Evolutionary conservation across 2,329 filamentous ascomycete genomes (phyloP).

Genomic region (Falciphora oryzae): DNA sequence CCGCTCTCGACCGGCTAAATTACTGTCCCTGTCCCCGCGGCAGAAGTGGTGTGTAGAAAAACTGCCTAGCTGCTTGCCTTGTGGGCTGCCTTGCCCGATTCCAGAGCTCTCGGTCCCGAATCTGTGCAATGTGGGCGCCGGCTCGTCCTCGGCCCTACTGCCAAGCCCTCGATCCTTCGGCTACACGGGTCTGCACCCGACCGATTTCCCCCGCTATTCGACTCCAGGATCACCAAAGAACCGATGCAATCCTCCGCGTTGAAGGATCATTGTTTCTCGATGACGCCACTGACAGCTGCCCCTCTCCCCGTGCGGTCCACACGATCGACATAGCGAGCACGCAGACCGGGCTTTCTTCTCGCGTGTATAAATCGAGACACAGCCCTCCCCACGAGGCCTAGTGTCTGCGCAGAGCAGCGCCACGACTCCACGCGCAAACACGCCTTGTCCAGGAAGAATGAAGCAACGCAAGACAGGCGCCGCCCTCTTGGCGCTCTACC

Average conservation of each 20-base stretch:
- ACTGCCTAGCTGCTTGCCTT: too few relatives aligned
- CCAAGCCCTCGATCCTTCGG: neutral
- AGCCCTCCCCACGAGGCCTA: too few relatives aligned
- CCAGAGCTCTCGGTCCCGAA: neutral
- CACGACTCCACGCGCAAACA: neutral
- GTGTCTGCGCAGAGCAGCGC: too few relatives aligned
- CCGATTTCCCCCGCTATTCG: too few relatives aligned
- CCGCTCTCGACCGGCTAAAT: too few relatives aligned
- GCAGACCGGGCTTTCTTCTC: neutral
- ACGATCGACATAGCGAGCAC: neutral
- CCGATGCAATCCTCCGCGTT: neutral
- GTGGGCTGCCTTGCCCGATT: too few relatives aligned
- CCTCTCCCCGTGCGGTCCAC: too few relatives aligned
- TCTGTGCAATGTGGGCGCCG: neutral
- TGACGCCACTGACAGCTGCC: neutral
- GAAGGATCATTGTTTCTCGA: neutral
- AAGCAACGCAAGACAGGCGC: neutral
- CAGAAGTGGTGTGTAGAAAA: too few relatives aligned
- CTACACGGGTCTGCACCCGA: too few relatives aligned
- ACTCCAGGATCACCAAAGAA: neutral
- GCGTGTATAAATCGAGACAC: neutral
- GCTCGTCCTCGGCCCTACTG: neutral
- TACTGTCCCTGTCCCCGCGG: too few relatives aligned
- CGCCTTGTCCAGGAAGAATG: neutral
- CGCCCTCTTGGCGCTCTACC: neutral